phyloP scores from a whole-genome alignment of 2,329 filamentous ascomycete species.

The Trichoderma semiorbis region DNA sequence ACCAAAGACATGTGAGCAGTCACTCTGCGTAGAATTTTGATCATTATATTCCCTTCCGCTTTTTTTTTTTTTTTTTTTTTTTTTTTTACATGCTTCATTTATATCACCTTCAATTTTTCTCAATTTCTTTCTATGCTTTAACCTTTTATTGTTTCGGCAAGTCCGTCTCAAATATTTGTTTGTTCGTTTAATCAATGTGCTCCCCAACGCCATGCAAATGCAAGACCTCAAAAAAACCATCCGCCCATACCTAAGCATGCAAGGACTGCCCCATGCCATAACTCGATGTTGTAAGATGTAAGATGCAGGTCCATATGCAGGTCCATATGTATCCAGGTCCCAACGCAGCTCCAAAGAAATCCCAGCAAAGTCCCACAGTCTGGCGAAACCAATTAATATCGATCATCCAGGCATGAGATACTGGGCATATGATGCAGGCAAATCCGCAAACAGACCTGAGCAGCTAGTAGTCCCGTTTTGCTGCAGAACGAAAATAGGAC shows the following conservation, averaged over 20 bases:
- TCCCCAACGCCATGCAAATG: slow-evolving; percentile 14
- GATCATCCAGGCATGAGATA: neutral
- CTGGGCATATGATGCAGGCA: neutral
- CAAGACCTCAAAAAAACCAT: neutral
- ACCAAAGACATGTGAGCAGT: neutral
- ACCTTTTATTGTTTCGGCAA: neutral
- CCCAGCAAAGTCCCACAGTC: neutral
- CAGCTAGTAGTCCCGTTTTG: neutral
- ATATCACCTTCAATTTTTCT: neutral
- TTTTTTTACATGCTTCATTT: neutral
- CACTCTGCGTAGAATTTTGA: too few relatives aligned
- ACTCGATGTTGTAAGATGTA: neutral
- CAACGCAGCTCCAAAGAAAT: neutral
- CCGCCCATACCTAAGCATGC: neutral
- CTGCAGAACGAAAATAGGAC: neutral
- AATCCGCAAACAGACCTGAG: neutral
- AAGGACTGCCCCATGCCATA: neutral
- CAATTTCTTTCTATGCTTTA: neutral
- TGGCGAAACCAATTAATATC: neutral
- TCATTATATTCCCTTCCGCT: too few relatives aligned
- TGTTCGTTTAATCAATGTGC: neutral
- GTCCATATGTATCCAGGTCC: neutral
- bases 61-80: neutral
- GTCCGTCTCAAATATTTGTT: neutral
- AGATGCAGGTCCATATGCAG: neutral